phyloP scores from a whole-genome alignment of 2,329 filamentous ascomycete genomes.

The Colletotrichum gloeosporioides region DNA sequence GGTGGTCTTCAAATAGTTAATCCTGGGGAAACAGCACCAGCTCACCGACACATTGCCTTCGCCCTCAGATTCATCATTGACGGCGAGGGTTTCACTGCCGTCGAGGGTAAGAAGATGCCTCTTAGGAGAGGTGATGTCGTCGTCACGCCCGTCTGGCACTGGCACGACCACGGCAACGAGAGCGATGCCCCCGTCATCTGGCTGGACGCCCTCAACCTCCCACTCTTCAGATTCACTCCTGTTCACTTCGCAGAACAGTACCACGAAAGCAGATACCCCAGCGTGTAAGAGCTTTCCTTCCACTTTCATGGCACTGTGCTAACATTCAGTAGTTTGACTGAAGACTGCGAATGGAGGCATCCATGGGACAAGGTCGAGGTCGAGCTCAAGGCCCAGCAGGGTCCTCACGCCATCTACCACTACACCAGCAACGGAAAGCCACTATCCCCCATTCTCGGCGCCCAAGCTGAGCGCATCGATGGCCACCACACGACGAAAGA shows the following conservation, averaged over 20 bases:
- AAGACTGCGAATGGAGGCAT: conserved; percentile 44
- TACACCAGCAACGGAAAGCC: conserved; percentile 38
- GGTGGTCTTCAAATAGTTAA: conserved; percentile 62
- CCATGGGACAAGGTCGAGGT: conserved; percentile 49
- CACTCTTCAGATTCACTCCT: conserved; percentile 53
- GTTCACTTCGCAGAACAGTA: conserved; percentile 62
- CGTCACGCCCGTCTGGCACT: conserved; percentile 63
- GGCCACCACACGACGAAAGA: conserved; percentile 34
- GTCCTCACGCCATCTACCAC: conserved; percentile 37
- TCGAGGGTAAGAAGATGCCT: conserved; percentile 57
- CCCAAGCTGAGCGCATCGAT: conserved; percentile 52
- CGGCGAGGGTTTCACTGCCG: conserved; percentile 61
- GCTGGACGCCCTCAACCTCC: conserved; percentile 62
- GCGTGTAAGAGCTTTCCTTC: conserved; percentile 32
- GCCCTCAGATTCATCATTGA: conserved; percentile 64
- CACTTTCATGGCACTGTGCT: neutral
- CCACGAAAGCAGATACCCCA: conserved; percentile 51
- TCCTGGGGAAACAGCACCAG: conserved; percentile 59
- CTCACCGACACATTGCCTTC: conserved; percentile 61
- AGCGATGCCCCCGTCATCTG: conserved; percentile 59
- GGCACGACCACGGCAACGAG: conserved; percentile 66
- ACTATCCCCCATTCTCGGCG: conserved; percentile 51
- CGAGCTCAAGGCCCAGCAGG: conserved; percentile 36
- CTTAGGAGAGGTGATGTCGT: conserved; percentile 61
- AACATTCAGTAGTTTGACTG: conserved; percentile 21